Percentiles rank a stretch among this genome's conserved stretches.
Evolutionary conservation across 768 basidiomycete genomes (phyloP).

Genomic region (Rhizopogon salebrosus): DNA sequence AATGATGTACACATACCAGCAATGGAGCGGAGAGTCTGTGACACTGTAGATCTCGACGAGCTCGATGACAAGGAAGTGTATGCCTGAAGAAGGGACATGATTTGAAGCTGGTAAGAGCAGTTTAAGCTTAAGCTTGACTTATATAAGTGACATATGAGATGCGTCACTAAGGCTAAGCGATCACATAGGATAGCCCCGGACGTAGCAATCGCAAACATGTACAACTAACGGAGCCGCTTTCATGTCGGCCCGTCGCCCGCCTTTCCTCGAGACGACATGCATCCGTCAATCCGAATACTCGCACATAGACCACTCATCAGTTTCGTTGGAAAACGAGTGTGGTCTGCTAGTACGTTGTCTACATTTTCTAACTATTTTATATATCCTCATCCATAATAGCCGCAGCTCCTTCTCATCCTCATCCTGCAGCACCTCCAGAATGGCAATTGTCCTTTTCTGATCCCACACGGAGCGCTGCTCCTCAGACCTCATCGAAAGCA

Average conservation of each 20-base stretch:
- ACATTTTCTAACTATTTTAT: neutral
- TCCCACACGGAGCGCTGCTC: slow-evolving; percentile 33
- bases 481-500: neutral
- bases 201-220: slow-evolving; percentile 17
- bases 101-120: neutral
- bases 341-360: slow-evolving; percentile 38
- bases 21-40: slow-evolving; percentile 45
- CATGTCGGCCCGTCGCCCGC: neutral
- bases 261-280: slow-evolving; percentile 18
- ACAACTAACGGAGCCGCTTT: neutral
- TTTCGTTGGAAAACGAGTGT: slow-evolving; percentile 55
- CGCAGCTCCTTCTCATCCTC: slow-evolving; percentile 40
- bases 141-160: too few relatives aligned
- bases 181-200: slow-evolving; percentile 2
- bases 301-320: slow-evolving; percentile 56
- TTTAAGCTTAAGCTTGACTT: too few relatives aligned
- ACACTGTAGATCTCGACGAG: slow-evolving; percentile 41
- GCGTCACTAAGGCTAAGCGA: too few relatives aligned
- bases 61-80: slow-evolving; percentile 34
- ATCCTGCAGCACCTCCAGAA: slow-evolving; percentile 66
- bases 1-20: slow-evolving; percentile 33
- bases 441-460: slow-evolving; percentile 44
- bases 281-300: slow-evolving; percentile 29
- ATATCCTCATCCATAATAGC: slow-evolving; percentile 18
- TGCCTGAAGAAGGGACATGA: slow-evolving; percentile 2